These are phyloP conservation scores for Dothistroma pini DNA, from an alignment of 2,329 filamentous ascomycete genomes.

Conservation along the genomic window DNA sequence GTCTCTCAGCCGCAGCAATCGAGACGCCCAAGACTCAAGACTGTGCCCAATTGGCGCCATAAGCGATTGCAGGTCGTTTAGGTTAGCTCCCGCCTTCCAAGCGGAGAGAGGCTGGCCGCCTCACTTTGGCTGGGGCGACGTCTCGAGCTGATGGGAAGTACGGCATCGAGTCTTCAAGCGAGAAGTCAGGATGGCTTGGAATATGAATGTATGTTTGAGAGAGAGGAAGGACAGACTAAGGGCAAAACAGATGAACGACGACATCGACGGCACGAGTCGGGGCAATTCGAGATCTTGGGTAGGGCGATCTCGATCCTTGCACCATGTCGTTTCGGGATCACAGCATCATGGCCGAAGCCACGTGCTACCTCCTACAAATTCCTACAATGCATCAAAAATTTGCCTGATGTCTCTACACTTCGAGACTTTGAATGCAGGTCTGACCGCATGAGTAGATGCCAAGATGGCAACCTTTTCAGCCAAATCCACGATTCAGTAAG, in stretches of 20 bases:
- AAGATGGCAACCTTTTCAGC: background rate
- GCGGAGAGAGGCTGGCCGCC: background rate
- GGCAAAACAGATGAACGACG: background rate
- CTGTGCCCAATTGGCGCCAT: background rate
- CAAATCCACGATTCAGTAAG: background rate
- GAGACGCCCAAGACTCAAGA: background rate
- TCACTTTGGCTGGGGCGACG: background rate
- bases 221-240: too few species aligned
- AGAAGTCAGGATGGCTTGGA: background rate
- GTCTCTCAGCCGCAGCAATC: conserved; percentile 7
- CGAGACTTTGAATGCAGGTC: background rate
- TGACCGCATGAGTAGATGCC: background rate
- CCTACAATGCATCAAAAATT: background rate
- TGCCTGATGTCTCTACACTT: background rate
- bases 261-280: background rate
- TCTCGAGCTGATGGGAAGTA: background rate
- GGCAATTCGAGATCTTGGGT: background rate
- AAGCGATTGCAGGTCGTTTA: conserved; percentile 1
- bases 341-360: background rate
- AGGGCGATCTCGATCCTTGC: background rate
- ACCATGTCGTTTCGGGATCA: background rate
- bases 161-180: background rate
- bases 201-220: background rate
- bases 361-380: too few species aligned
- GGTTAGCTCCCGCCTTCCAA: background rate